Base-by-base conservation (phyloP, 305 asterid genomes). In the Fraxinus ornus region DNA sequence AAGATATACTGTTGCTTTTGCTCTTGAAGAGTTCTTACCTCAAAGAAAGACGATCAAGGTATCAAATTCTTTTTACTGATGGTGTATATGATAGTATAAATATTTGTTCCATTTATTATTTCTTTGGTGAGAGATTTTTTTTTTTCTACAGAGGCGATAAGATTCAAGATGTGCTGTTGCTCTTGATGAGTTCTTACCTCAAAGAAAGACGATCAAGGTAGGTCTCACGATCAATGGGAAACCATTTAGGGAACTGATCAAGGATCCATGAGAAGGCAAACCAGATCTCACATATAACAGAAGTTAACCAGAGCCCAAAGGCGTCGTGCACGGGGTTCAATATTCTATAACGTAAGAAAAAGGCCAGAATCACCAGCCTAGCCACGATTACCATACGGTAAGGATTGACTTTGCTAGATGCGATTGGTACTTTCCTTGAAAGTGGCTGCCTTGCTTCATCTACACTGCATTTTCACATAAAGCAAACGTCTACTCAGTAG, bases 181-280 rank as follows among this genome's bases (percentile, higher is more conserved):
- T n/a, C n/a, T 26, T 12, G 21, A 66, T 1, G 75, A 68, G 8
- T 62, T 68, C 24, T 36, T 83, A 95, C 99, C 99, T 91, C 84
- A 92, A 93, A 85, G 98, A 94, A 83, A 94, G 99, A 86, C 98
- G 98, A 84, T 96, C 99, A 2, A 94, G 97, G 84, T 94, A 96
- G 71, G 99, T 96, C 91, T 96, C 98, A 12, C 98, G 94, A 71
- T 92, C 95, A 71, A 96, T 93, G 76, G 98, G 99, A 87, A 85
- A 93, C 99, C 99, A 96, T 80, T 96, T 96, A 28, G 99, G 99
- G 88, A 96, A 94, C 93, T 96, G 99, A 91, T 96, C 99, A 19
- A 96, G 98, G 84, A 96, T 94, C 99, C 98, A 96, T 7, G 99
- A 96, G 84, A 92, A 77, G 83, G 99, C 98, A 79, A 96, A 96